Percentiles rank a stretch among this genome's conserved stretches.
phyloP scores from a whole-genome alignment of 176 grass and related monocot species.

The Tuctoria greenei region DNA sequence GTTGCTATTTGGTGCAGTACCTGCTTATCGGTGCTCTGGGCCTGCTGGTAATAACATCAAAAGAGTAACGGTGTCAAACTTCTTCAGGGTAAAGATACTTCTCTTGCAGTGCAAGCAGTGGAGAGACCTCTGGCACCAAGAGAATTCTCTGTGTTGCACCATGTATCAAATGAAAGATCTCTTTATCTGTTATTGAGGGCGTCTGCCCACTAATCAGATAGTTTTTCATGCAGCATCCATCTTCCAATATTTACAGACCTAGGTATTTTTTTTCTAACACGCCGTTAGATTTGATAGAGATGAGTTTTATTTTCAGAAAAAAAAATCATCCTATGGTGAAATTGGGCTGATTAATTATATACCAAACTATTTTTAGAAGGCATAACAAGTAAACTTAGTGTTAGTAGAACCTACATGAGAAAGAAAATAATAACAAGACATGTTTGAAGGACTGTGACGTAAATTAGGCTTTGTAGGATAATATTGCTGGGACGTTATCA shows the following conservation, averaged over 20 bases:
- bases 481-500: not conserved
- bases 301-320: not conserved
- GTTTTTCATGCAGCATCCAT: slow-evolving; percentile 7
- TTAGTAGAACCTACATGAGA: not conserved
- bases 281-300: not conserved
- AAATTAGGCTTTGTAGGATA: not conserved
- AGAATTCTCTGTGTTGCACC: not conserved
- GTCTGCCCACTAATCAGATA: not conserved
- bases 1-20: slow-evolving; percentile 52
- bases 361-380: not conserved
- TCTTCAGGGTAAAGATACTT: not conserved
- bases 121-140: not conserved
- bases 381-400: not conserved
- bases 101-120: not conserved
- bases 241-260: not conserved
- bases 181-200: not conserved
- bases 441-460: not conserved
- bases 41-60: slow-evolving; percentile 69
- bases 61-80: slow-evolving; percentile 42
- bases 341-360: too few species aligned
- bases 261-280: too few species aligned
- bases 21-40: slow-evolving; percentile 63
- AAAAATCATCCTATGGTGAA: too few species aligned
- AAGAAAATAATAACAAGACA: not conserved
- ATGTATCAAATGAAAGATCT: slow-evolving; percentile 18